A percentile compares a stretch with the other conserved stretches of the same genome.
phyloP scores from a whole-genome alignment of 2,329 filamentous ascomycete genomes.

The Volutella citrinella region DNA sequence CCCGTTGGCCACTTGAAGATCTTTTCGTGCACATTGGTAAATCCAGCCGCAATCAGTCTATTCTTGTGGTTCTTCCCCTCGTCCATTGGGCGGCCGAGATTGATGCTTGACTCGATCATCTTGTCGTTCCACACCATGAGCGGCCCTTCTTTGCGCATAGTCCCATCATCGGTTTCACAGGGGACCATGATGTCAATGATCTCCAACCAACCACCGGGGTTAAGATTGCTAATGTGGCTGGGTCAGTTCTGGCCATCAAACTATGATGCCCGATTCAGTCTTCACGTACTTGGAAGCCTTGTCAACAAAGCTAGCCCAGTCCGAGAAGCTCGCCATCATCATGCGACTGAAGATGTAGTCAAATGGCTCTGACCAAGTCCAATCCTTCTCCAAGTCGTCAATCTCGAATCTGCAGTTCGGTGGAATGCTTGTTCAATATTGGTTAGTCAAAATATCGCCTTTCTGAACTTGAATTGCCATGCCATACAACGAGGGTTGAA shows the following conservation, averaged over 20 bases:
- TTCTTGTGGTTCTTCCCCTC: neutral
- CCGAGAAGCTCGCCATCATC: constrained; percentile 4
- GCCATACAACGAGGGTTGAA: no score
- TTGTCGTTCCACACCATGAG: neutral
- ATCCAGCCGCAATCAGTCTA: constrained; percentile 3
- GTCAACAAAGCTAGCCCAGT: constrained; percentile 3
- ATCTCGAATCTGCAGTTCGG: constrained; percentile 8
- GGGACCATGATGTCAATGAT: constrained; percentile 6
- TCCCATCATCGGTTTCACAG: constrained; percentile 5
- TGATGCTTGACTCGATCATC: neutral
- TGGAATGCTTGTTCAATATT: neutral
- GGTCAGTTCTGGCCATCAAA: no score
- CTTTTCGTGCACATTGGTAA: constrained; percentile 3
- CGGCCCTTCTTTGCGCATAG: neutral
- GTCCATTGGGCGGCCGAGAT: neutral
- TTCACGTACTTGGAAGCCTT: constrained; percentile 4
- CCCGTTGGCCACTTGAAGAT: constrained; percentile 8
- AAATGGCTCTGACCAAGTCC: constrained; percentile 7
- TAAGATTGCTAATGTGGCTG: neutral
- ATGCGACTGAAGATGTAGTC: constrained; percentile 6
- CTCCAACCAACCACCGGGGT: constrained; percentile 7
- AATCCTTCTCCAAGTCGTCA: constrained; percentile 8
- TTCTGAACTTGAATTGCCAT: no score
- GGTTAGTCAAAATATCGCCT: no score
- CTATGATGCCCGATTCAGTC: no score